phyloP scores from a whole-genome alignment of 768 basidiomycete genomes.

The Kockovaella imperatae region DNA sequence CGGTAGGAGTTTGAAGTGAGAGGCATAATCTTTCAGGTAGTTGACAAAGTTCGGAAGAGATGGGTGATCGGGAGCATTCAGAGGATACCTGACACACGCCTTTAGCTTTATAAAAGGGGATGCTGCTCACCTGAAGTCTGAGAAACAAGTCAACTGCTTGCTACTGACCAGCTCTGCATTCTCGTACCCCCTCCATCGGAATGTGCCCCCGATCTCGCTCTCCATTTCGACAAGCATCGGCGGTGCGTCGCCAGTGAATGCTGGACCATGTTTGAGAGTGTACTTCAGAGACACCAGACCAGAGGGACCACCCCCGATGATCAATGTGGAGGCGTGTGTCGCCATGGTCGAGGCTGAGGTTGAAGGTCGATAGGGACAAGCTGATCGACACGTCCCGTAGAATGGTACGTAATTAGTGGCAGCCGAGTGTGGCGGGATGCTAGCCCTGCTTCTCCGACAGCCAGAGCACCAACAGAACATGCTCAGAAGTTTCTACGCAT shows the following conservation, averaged over 20 bases:
- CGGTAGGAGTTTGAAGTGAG: conserved; percentile 47
- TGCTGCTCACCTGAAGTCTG: conserved; percentile 57
- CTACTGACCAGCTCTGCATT: conserved; percentile 46
- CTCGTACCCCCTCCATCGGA: conserved; percentile 33
- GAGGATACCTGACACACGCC: conserved; percentile 26
- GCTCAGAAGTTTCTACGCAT: no score
- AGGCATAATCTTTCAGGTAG: conserved; percentile 51
- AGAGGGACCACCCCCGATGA: conserved; percentile 36
- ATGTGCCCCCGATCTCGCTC: conserved; percentile 35
- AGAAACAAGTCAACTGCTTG: conserved; percentile 67
- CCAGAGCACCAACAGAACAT: no score
- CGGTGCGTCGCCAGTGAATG: conserved; percentile 12
- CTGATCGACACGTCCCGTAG: no score
- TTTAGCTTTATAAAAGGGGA: neutral
- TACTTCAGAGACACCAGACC: conserved; percentile 37
- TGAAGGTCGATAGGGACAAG: no score
- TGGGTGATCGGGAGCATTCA: conserved; percentile 33
- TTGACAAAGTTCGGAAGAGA: conserved; percentile 48
- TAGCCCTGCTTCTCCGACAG: no score
- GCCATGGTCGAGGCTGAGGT: no score
- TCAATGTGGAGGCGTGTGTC: conserved; percentile 18
- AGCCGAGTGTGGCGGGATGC: no score
- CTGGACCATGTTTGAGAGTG: conserved; percentile 21
- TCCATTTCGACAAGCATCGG: conserved; percentile 39
- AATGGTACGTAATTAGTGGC: no score